Evolutionary conservation across 148 eudicot genomes (phyloP).

Genomic region (Persicaria tinctoria): DNA sequence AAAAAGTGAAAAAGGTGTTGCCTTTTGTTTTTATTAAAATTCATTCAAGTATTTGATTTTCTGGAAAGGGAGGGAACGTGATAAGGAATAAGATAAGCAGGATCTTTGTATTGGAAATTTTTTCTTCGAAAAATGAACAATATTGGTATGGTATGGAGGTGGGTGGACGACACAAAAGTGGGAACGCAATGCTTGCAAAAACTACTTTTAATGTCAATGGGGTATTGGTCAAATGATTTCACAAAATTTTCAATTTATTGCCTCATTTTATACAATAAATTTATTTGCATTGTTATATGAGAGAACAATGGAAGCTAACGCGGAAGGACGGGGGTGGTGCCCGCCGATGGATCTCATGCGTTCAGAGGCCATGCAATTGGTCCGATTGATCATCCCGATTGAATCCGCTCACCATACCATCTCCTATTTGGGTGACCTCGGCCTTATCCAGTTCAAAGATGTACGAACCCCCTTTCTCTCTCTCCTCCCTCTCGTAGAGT

Average conservation of each 20-base stretch:
- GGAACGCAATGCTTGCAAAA: not conserved
- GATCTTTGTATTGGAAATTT: conserved; percentile 3
- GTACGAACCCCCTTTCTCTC: conserved; percentile 15
- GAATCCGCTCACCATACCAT: conserved; percentile 44
- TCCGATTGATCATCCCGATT: conserved; percentile 40
- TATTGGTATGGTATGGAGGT: not conserved
- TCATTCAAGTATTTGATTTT: conserved; percentile 14
- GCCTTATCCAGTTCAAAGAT: conserved; percentile 47
- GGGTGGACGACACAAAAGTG: not conserved
- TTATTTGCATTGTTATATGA: too few relatives aligned
- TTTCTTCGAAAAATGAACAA: not conserved
- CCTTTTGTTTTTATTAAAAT: conserved; percentile 6
- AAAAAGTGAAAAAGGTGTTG: conserved; percentile 24
- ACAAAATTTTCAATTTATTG: not conserved
- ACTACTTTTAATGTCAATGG: not conserved
- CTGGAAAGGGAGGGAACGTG: conserved; percentile 22
- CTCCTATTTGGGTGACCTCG: conserved; percentile 46
- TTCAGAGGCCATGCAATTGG: conserved; percentile 52
- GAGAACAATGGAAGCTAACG: not conserved
- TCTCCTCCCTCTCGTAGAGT: not conserved
- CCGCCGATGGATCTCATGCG: conserved; percentile 57
- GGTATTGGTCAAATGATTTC: not conserved
- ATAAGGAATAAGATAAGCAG: conserved; percentile 25
- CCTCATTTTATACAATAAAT: not conserved
- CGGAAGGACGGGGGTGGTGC: conserved; percentile 26